Percentiles rank a stretch among this genome's conserved stretches.
These are phyloP conservation scores for Wickerhamomyces hampshirensis DNA, from an alignment of 805 yeast species.

Conservation along the genomic window DNA sequence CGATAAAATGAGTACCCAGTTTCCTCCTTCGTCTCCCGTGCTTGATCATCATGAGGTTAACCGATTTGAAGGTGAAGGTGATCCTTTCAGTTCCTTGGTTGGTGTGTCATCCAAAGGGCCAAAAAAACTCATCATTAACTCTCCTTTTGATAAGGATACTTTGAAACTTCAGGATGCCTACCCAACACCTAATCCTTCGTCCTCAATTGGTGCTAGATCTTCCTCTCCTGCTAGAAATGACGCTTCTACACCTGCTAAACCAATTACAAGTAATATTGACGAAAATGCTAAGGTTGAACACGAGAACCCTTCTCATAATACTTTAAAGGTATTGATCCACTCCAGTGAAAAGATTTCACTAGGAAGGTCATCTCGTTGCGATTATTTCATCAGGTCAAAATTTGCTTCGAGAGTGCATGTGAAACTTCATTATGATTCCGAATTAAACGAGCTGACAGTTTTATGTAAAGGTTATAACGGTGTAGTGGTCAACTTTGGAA, in stretches of 20 bases:
- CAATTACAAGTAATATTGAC: neutral
- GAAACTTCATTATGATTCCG: constrained; percentile 39
- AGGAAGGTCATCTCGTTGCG: constrained; percentile 62
- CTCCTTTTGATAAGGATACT: constrained; percentile 18
- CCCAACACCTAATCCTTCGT: constrained; percentile 74
- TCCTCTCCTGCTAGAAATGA: constrained; percentile 29
- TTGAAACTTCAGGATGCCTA: constrained; percentile 31
- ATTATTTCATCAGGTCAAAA: constrained; percentile 42
- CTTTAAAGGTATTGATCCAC: constrained; percentile 17
- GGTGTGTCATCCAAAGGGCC: constrained; percentile 6
- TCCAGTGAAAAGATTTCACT: constrained; percentile 17
- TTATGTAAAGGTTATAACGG: constrained; percentile 86
- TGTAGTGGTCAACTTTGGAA: constrained; percentile 60
- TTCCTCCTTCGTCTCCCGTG: constrained; percentile 37
- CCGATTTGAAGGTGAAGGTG: constrained; percentile 8
- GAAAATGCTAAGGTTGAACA: constrained; percentile 1
- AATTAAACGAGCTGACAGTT: constrained; percentile 40
- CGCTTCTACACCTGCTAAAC: constrained; percentile 1
- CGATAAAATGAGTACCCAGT: constrained; percentile 14
- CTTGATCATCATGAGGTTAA: constrained; percentile 17
- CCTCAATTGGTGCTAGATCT: constrained; percentile 37
- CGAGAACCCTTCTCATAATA: constrained; percentile 3
- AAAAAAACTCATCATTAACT: constrained; percentile 17
- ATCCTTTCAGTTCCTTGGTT: constrained; percentile 17
- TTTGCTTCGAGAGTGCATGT: constrained; percentile 68